A percentile compares a stretch with the other conserved stretches of the same genome.
Evolutionary conservation across 768 basidiomycete species (phyloP).

Genomic region (Leccinum variicolor): DNA sequence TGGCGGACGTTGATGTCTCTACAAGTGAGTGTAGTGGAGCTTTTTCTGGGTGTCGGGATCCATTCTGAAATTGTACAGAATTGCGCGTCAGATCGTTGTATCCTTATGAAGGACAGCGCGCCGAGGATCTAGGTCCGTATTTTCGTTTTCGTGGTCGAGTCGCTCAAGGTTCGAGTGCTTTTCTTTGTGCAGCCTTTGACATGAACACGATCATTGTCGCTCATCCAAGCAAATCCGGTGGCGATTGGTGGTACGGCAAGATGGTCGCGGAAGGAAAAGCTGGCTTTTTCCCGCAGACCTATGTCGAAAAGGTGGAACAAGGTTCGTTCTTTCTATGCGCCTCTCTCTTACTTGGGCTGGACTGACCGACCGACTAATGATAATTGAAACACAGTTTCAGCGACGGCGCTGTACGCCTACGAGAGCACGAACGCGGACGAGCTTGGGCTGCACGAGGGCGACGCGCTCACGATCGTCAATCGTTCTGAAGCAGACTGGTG

Average conservation of each 20-base stretch:
- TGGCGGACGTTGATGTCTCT: conserved; percentile 71
- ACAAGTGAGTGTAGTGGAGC: conserved; percentile 40
- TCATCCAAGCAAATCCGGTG: conserved; percentile 79
- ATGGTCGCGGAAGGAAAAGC: conserved; percentile 57
- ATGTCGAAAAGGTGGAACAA: conserved; percentile 68
- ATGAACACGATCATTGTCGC: conserved; percentile 77
- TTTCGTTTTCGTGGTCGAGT: neutral
- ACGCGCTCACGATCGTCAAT: conserved; percentile 76
- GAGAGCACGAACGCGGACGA: conserved; percentile 70
- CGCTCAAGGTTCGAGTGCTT: neutral
- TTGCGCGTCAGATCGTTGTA: conserved; percentile 78
- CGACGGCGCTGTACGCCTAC: conserved; percentile 82
- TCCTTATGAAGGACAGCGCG: conserved; percentile 79
- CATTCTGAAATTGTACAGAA: conserved; percentile 39
- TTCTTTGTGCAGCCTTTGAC: conserved; percentile 57
- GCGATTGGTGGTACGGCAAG: conserved; percentile 94
- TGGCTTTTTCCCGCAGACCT: conserved; percentile 90
- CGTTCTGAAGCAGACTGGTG: conserved; percentile 88
- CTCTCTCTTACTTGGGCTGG: neutral
- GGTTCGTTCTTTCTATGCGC: conserved; percentile 36
- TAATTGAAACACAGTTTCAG: conserved; percentile 46
- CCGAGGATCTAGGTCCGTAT: conserved; percentile 81
- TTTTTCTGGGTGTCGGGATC: neutral
- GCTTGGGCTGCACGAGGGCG: conserved; percentile 81
- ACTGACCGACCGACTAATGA: neutral